Evolutionary conservation across 1,284 basidiomycete genomes (phyloP), one percentile per base, ranked within the genome.

Genomic region (Omphalotus olearius): DNA sequence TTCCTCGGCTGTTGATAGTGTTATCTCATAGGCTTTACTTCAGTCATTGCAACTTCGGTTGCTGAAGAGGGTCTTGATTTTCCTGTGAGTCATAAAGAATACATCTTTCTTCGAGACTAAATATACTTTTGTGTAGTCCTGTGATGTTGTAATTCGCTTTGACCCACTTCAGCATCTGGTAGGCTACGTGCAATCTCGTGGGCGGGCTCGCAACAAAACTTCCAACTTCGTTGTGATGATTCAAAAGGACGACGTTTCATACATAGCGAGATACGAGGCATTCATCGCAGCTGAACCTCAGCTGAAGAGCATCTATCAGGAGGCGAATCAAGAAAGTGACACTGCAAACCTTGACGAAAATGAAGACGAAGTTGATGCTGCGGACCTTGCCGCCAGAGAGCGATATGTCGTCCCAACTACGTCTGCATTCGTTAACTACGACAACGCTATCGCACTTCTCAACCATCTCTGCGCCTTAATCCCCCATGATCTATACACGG

Each of bases 21-120:
- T 25, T 40, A 35, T 49, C 44, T 33, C 35, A 36, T 58, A 42
- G 50, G 56, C 33, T 42, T 57, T 23, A 40, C 33, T 23, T 13
- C 35, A 89, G 87, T 93, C 25, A 74, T 93, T 54, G 87, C 90
- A 3, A 93, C 91, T 0, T 83, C 84, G 6, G 90, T 93, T 5
- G 91, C 89, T 0, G 91, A 94, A 68, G 91, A 93, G 70, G 91
- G 91, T 0, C 75, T 93, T 23, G 90, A 93, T 65, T 91, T 93
- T 66, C 87, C 84, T 11, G 85, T 86, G 62, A 48, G 49, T 45
- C 17, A 18, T 30, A 10, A 4, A 28, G 14, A 26, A 33, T 52
- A 14, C 16, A 59, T 58, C 50, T 28, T 17, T 44, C 4, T 13
- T 30, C 35, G 40, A 37, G 25, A 47, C 50, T 45, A 56, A 41